Evolutionary conservation across 495 filamentous ascomycete species (phyloP), one percentile per base, ranked within the genome.

Genomic region (Copromyces sp.): DNA sequence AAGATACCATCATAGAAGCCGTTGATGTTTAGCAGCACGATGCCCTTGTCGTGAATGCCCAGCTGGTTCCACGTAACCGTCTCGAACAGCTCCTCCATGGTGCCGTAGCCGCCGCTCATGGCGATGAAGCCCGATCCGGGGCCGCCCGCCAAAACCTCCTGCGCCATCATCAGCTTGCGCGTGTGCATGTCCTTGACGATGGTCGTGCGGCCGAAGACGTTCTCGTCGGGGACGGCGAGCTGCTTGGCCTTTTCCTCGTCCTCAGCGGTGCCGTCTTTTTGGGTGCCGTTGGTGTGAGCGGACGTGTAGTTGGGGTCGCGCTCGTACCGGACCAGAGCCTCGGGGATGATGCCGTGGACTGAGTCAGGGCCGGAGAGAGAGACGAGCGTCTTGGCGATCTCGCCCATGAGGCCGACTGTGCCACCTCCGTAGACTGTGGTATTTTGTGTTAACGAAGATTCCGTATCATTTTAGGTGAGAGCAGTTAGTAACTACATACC

Each of bases 21-120:
- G 70, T 93, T 90, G 39, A 95, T 86, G 81, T 98, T 98, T 53
- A 92, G 86, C 74, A 97, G 81, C 59, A 94, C 89, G 68, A 99
- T 88, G 0, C 92, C 93, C 73, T 88, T 87, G 72, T 86, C 87
- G 80, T 99, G 95, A 73, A 99, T 99, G 1, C 96, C 95, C 72
- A 99, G 81, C 82, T 98, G 95, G 81, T 98, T 98, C 95, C 95
- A 99, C 14, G 95, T 98, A 39, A 90, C 91, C 71, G 97, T 91
- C 87, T 99, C 95, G 84, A 98, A 95, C 71, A 98, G 84, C 85
- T 99, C 95, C 83, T 99, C 95, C 78, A 98, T 85, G 8, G 96
- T 98, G 12, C 95, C 95, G 81, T 94, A 98, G 0, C 95, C 95
- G 24, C 95, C 95, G 69, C 88, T 89, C 77, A 99, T 82, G 35